Evolutionary conservation across 2,329 filamentous ascomycete species (phyloP), one percentile per base, ranked within the genome.

Genomic region (Drechmeria coniospora): DNA sequence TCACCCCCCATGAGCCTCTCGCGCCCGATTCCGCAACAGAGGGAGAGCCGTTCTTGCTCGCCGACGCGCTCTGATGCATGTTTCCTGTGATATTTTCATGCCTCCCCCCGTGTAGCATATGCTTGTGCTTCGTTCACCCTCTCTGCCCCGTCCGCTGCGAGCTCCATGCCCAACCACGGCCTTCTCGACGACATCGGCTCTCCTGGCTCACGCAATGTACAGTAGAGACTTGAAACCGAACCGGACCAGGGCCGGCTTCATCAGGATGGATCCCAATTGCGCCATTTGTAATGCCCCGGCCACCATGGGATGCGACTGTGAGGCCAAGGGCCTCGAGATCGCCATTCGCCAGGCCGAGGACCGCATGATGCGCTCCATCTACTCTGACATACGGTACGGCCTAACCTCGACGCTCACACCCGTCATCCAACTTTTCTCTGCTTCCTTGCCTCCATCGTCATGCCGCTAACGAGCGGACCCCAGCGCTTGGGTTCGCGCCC

Each of bases 221-320:
- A 37, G 50, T 45, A 66, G 56, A 57, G 56, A 59, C 31, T 45
- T 51, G 25, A 52, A 55, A 40, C 41, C 20, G 21, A 33, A 33
- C 13, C 17, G 9, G 20, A 8, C 46, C 42, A 54, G 57, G 42
- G 66, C 64, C 51, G 47, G 56, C 35, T 42, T 65, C 47, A 61
- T 67, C 49, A 73, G 62, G 50, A 76, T 77, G 69, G 73, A 78
- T 43, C 73, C 73, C 23, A 69, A 77, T 52, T 79, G 74, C 51
- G 73, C 73, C 29, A 72, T 79, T 45, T 78, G 74, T 49, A 60
- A 61, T 43, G 61, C 63, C 36, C 69, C 73, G 35, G 70, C 72
- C 25, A 58, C 56, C 23, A 46, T 63, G 39, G 59, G 56, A 35
- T 79, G 74, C 49, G 69, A 74, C 38, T 79, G 74, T 45, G 74